phyloP scores from a whole-genome alignment of 2,329 filamentous ascomycete genomes.

The Diplodia seriata region DNA sequence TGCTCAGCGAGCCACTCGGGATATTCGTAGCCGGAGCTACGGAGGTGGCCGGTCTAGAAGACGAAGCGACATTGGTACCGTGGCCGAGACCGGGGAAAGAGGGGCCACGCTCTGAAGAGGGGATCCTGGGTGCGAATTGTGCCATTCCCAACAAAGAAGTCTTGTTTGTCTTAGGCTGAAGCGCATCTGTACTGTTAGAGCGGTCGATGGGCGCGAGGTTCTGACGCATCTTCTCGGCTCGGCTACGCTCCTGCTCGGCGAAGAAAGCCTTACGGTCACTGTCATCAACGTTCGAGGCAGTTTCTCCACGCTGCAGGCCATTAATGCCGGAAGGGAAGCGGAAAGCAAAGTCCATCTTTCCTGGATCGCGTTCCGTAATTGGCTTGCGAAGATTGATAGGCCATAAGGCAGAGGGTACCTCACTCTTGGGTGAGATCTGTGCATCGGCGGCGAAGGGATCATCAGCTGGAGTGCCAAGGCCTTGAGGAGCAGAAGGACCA shows the following conservation, averaged over 20 bases:
- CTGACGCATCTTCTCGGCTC: constrained; percentile 28
- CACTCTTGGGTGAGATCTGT: background rate
- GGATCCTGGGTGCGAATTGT: background rate
- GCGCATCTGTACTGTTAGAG: background rate
- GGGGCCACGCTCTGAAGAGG: background rate
- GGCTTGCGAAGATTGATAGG: background rate
- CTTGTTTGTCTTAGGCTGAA: background rate
- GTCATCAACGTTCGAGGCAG: background rate
- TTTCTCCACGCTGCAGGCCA: background rate
- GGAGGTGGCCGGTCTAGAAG: background rate
- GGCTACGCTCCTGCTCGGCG: constrained; percentile 32
- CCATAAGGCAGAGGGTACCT: background rate
- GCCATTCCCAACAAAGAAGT: background rate
- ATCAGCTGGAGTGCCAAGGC: constrained; percentile 23
- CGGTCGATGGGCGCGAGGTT: constrained; percentile 1
- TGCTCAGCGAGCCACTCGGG: background rate
- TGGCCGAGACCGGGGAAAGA: background rate
- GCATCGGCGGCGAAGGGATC: constrained; percentile 27
- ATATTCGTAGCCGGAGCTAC: background rate
- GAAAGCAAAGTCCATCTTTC: constrained; percentile 28
- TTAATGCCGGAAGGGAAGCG: constrained; percentile 1
- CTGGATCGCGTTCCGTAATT: background rate
- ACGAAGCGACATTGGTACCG: background rate
- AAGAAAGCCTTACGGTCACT: constrained; percentile 23
- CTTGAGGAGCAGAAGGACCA: constrained; percentile 12